These are phyloP conservation scores for Colletotrichum orbiculare DNA, from an alignment of 2,329 filamentous ascomycete genomes.

Conservation along the genomic window DNA sequence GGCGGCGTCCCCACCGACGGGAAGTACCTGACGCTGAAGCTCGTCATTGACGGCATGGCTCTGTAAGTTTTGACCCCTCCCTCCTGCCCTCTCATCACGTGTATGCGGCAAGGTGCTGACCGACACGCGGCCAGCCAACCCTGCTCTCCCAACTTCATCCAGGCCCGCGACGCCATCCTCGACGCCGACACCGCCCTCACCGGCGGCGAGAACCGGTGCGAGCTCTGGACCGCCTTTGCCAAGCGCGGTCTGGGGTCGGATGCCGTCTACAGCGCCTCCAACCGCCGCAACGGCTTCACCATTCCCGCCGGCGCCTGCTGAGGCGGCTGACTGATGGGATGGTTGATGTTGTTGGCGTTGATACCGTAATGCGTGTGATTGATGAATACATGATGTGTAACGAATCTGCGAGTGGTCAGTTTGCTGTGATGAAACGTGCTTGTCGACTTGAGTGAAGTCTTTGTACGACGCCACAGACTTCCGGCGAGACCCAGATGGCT, in stretches of 20 bases:
- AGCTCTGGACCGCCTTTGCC: slow-evolving; percentile 66
- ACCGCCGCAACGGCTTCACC: slow-evolving; percentile 47
- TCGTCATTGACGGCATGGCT: slow-evolving; percentile 63
- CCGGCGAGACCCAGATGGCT: background rate
- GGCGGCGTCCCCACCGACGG: slow-evolving; percentile 62
- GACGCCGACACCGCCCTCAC: slow-evolving; percentile 65
- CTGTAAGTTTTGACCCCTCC: slow-evolving; percentile 45
- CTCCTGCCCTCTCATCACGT: no score
- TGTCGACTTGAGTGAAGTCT: background rate
- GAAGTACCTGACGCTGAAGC: slow-evolving; percentile 62
- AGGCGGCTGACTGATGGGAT: background rate
- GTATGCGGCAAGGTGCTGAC: background rate
- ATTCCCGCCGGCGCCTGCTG: slow-evolving; percentile 41
- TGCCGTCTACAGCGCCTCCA: slow-evolving; percentile 45
- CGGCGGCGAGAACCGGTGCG: slow-evolving; percentile 60
- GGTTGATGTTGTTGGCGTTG: background rate
- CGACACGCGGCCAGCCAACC: slow-evolving; percentile 53
- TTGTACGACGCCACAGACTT: background rate
- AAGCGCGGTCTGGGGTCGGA: slow-evolving; percentile 64
- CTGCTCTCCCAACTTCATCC: slow-evolving; percentile 65
- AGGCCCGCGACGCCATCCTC: slow-evolving; percentile 64
- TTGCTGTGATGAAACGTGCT: background rate
- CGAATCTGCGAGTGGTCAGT: background rate
- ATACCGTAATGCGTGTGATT: slow-evolving; percentile 2
- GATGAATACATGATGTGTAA: slow-evolving; percentile 20